Evolutionary conservation across 2,329 filamentous ascomycete species (phyloP).

Genomic region (Penicillium olsonii): DNA sequence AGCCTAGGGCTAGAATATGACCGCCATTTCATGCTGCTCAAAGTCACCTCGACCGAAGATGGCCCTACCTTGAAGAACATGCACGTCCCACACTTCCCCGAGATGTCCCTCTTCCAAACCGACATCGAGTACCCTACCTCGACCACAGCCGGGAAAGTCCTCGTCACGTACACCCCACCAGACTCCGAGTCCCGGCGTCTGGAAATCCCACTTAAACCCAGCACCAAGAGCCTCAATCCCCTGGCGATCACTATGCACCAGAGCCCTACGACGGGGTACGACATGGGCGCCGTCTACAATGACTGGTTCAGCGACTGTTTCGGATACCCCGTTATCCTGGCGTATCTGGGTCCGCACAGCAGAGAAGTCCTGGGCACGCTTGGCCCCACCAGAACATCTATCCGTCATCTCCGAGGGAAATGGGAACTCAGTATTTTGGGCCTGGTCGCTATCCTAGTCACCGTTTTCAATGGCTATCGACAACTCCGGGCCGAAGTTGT

Average conservation of each 20-base stretch:
- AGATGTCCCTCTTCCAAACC: slow-evolving; percentile 66
- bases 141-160: slow-evolving; percentile 35
- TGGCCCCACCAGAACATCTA: slow-evolving; percentile 42
- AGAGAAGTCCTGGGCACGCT: slow-evolving; percentile 65
- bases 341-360: slow-evolving; percentile 65
- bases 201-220: slow-evolving; percentile 60
- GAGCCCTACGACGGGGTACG: slow-evolving; percentile 60
- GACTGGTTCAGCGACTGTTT: slow-evolving; percentile 69
- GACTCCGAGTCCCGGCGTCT: slow-evolving; percentile 36
- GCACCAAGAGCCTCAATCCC: slow-evolving; percentile 47
- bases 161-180: slow-evolving; percentile 43
- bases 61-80: slow-evolving; percentile 53
- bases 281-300: slow-evolving; percentile 63
- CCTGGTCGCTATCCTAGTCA: background rate
- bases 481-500: background rate
- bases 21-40: slow-evolving; percentile 70
- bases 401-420: background rate
- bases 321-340: slow-evolving; percentile 61
- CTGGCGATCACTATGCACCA: slow-evolving; percentile 61
- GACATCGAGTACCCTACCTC: slow-evolving; percentile 44
- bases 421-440: background rate
- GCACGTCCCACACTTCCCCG: slow-evolving; percentile 59
- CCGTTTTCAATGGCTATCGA: background rate
- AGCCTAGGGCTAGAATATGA: slow-evolving; percentile 67
- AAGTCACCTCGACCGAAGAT: slow-evolving; percentile 41